Evolutionary conservation across 148 eudicot species (phyloP), one percentile per base, ranked within the genome.

Genomic region (Simmondsia chinensis): DNA sequence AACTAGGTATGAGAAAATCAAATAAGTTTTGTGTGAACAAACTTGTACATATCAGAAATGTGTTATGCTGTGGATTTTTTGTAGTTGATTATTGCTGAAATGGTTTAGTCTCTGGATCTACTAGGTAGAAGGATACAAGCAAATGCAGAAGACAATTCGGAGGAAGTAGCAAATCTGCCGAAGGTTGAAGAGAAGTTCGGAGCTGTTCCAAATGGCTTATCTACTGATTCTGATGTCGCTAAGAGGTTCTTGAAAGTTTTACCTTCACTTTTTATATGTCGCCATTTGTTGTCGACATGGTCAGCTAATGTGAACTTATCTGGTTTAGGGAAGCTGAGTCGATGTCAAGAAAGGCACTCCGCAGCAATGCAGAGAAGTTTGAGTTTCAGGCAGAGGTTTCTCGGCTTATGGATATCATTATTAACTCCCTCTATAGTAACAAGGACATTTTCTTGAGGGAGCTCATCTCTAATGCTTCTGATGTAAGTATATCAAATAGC

Each of bases 341-440:
- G 2, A 89, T 89, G 60, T 89, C 97, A 3, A 81, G 66, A 66
- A 85, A 60, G 59, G 69, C 66, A 0, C 93, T 89, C 50, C 97
- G 97, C 48, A 57, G 71, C 42, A 61, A 57, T 59, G 97, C 97
- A 23, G 82, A 89, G 83, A 89, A 85, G 63, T 89, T 84, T 59
- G 95, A 89, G 75, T 89, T 89, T 52, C 97, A 89, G 72, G 97
- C 97, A 51, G 97, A 89, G 69, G 97, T 89, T 46, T 89, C 97
- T 59, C 85, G 97, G 72, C 97, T 89, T 50, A 89, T 89, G 95
- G 97, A 89, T 54, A 89, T 89, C 46, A 69, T 89, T 51, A 85
- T 89, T 59, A 89, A 89, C 70, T 89, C 97, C 20, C 85, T 89
- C 40, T 89, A 89, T 72, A 89, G 97, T 63, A 89, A 89, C 72